Evolutionary conservation across 495 filamentous ascomycete genomes (phyloP), one percentile per base, ranked within the genome.

Genomic region (Halenospora varia): DNA sequence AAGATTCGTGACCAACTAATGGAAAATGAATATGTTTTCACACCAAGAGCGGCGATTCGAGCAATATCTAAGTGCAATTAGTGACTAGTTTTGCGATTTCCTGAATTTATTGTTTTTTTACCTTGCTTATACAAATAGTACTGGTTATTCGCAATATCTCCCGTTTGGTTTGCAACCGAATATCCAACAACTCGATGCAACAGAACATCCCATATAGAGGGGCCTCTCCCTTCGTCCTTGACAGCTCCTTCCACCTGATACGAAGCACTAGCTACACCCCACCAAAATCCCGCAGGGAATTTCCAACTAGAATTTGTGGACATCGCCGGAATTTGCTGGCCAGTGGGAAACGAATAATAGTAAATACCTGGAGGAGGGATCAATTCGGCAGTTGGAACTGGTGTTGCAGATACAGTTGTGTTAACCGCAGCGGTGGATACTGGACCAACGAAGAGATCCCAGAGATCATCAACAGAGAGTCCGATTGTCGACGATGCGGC

Each of bases 61-160:
- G 71, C 71, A 60, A 75, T 73, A 63, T 77, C 75, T 64, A 24
- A n/a, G n/a, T n/a, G n/a, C n/a, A n/a, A n/a, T 25, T 9, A n/a
- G n/a, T 25, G 50, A 20, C 22, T 18, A 40, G 24, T 48, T 29
- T 24, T 20, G 24, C 0, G 0, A 11, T 10, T 48, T 17, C n/a
- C n/a, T n/a, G 10, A 25, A 51, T 25, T 18, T 17, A 44, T 48
- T 10, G 11, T 42, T 25, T 18, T 8, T 24, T 45, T 17, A 63
- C 61, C 61, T 53, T 76, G 72, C 60, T 76, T 76, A 56, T 77
- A 77, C 11, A 76, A 51, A 29, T 70, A 77, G 50, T 77, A 77
- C 50, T 76, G 73, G 29, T 75, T 70, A 35, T 64, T 68, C 2
- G 69, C 64, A 40, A 75, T 61, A 53, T 76, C 74, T 13, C 73